Percentiles rank a stretch among this genome's conserved stretches.
phyloP scores from a whole-genome alignment of 495 filamentous ascomycete genomes.

The Gamarada debralockiae region DNA sequence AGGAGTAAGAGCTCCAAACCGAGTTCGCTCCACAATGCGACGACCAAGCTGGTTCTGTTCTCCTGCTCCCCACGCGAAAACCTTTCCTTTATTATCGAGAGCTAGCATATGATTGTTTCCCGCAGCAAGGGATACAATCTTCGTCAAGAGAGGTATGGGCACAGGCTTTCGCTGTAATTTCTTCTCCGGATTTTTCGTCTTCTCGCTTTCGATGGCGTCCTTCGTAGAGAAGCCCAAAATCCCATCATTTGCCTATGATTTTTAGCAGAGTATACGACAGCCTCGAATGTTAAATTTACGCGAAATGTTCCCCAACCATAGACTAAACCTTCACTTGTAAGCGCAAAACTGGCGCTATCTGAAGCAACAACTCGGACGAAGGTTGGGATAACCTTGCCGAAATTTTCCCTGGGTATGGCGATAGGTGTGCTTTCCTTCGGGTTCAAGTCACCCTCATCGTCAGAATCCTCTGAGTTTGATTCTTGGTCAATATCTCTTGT shows the following conservation, averaged over 20 bases:
- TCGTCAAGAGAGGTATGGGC: constrained; percentile 48
- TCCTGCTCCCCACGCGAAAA: constrained; percentile 68
- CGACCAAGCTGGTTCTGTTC: constrained; percentile 72
- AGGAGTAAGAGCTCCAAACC: constrained; percentile 46
- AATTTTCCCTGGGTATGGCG: constrained; percentile 33
- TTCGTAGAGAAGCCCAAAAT: constrained; percentile 56
- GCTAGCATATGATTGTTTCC: constrained; percentile 73
- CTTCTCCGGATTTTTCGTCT: constrained; percentile 1
- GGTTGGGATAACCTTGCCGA: constrained; percentile 26
- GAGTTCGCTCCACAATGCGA: constrained; percentile 51
- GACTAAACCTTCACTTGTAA: constrained; percentile 59
- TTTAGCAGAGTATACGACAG: no score
- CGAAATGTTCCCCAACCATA: constrained; percentile 72
- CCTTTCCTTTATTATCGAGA: constrained; percentile 56
- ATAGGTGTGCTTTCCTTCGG: constrained; percentile 55
- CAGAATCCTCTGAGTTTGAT: constrained; percentile 34
- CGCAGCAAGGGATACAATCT: constrained; percentile 54
- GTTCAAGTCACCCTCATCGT: constrained; percentile 54
- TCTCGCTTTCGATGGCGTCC: background rate
- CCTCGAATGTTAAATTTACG: no score
- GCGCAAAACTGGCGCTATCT: constrained; percentile 59
- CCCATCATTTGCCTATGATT: constrained; percentile 54
- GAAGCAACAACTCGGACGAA: constrained; percentile 59
- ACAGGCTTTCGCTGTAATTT: constrained; percentile 34
- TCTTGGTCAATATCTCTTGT: constrained; percentile 40